A percentile compares a stretch with the other conserved stretches of the same genome.
These are phyloP conservation scores for Psidium friedrichsthalianum DNA, from an alignment of 345 rosid genomes.

Conservation along the genomic window DNA sequence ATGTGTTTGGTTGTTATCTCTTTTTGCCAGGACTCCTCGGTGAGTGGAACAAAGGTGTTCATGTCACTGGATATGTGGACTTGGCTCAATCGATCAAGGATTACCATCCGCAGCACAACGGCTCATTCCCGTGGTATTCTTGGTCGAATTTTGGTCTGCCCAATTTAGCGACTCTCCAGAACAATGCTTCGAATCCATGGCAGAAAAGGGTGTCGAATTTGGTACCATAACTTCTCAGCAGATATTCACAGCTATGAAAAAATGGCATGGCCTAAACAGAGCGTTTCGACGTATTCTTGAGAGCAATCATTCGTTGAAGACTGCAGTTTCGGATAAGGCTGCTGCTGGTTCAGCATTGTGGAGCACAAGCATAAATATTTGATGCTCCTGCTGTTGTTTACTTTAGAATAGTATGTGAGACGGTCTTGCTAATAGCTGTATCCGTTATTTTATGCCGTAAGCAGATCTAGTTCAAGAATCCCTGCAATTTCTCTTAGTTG, in stretches of 20 bases:
- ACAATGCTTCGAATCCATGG: constrained; percentile 81
- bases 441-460: background rate
- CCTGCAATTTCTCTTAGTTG: background rate
- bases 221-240: constrained; percentile 73
- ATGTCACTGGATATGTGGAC: constrained; percentile 78
- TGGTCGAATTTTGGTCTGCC: constrained; percentile 73
- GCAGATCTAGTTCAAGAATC: background rate
- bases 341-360: constrained; percentile 50
- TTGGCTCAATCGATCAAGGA: constrained; percentile 70
- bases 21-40: constrained; percentile 53
- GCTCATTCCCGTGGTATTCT: constrained; percentile 78
- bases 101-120: constrained; percentile 55
- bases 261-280: constrained; percentile 71
- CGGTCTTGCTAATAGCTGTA: background rate
- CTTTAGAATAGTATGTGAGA: background rate
- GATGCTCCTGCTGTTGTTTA: background rate
- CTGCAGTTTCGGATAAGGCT: constrained; percentile 29
- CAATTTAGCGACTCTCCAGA: constrained; percentile 37
- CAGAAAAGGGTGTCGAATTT: constrained; percentile 46
- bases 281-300: constrained; percentile 43
- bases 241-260: constrained; percentile 61
- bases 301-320: constrained; percentile 14
- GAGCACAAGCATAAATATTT: background rate
- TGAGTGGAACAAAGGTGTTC: constrained; percentile 81
- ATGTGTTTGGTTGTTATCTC: background rate